A percentile compares a stretch with the other conserved stretches of the same genome.
These are phyloP conservation scores for Rhizophora mangle DNA, from an alignment of 345 rosid species.

Conservation along the genomic window DNA sequence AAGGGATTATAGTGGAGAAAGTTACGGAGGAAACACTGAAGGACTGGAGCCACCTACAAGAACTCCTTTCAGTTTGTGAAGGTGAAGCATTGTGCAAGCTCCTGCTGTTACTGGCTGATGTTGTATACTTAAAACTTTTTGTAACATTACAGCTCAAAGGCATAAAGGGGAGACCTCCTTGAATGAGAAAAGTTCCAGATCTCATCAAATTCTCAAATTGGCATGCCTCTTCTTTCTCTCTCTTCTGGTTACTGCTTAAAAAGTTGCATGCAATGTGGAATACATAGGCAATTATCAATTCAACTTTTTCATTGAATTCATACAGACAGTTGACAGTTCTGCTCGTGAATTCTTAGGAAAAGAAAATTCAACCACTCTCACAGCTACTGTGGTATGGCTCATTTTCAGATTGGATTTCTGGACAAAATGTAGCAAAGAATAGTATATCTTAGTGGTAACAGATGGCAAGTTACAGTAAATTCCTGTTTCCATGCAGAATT, in stretches of 20 bases:
- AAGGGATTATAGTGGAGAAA: slow-evolving; percentile 89
- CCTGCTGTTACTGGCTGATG: slow-evolving; percentile 16
- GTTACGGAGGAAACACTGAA: slow-evolving; percentile 70
- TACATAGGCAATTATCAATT: slow-evolving; percentile 5
- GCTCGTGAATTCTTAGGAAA: slow-evolving; percentile 92
- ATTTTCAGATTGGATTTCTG: neutral
- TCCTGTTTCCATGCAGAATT: slow-evolving; percentile 55
- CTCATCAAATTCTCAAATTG: slow-evolving; percentile 97
- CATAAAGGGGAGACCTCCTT: slow-evolving; percentile 83
- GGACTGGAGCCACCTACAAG: slow-evolving; percentile 83
- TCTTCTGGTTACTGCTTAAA: slow-evolving; percentile 2
- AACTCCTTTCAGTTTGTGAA: slow-evolving; percentile 86
- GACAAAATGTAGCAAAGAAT: neutral
- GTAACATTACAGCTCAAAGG: slow-evolving; percentile 68
- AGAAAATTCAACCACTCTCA: slow-evolving; percentile 80
- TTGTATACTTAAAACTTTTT: slow-evolving; percentile 18
- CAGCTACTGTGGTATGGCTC: slow-evolving; percentile 83
- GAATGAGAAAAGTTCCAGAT: slow-evolving; percentile 97
- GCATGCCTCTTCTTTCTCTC: slow-evolving; percentile 28
- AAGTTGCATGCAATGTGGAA: neutral
- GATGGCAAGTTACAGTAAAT: slow-evolving; percentile 10
- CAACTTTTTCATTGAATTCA: slow-evolving; percentile 11
- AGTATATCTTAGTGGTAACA: neutral
- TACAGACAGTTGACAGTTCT: slow-evolving; percentile 89
- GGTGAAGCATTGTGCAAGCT: slow-evolving; percentile 41